Percentiles rank a stretch among this genome's conserved stretches.
phyloP scores from a whole-genome alignment of 805 yeast species.

The Pichia membranifaciens region DNA sequence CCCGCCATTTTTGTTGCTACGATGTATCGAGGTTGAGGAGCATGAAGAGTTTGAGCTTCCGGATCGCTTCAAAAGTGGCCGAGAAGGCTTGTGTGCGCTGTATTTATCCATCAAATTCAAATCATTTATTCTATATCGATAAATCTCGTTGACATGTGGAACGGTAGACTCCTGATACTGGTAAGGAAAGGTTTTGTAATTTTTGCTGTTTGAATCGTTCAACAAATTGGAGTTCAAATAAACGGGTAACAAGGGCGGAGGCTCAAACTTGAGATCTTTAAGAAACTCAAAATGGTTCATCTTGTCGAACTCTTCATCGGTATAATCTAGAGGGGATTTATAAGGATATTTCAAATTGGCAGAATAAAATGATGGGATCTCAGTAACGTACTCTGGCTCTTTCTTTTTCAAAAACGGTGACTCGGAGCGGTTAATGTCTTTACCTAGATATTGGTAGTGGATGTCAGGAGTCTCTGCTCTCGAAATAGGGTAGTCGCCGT shows the following conservation, averaged over 20 bases:
- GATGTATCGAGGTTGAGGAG: conserved; percentile 5
- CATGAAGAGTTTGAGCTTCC: conserved; percentile 12
- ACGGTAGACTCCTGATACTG: conserved; percentile 34
- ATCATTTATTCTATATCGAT: conserved; percentile 30
- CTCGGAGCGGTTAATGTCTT: conserved; percentile 6
- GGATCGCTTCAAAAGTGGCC: conserved; percentile 15
- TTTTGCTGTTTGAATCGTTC: conserved; percentile 29
- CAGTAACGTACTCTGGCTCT: conserved; percentile 18
- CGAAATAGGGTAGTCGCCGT: background rate
- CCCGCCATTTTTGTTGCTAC: background rate
- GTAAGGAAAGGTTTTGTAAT: conserved; percentile 28
- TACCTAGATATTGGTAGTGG: conserved; percentile 2
- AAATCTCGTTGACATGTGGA: conserved; percentile 27
- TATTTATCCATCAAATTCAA: conserved; percentile 34
- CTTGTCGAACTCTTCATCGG: conserved; percentile 30
- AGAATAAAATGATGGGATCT: conserved; percentile 32
- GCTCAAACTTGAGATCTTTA: conserved; percentile 23
- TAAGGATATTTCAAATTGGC: conserved; percentile 29
- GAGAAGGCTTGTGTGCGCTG: conserved; percentile 11
- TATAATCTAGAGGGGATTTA: conserved; percentile 29
- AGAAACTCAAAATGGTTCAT: conserved; percentile 33
- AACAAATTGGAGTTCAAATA: conserved; percentile 34
- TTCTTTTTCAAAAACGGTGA: conserved; percentile 10
- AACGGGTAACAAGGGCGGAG: conserved; percentile 36
- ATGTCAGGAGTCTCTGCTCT: conserved; percentile 9